Conservation (phyloP, 2,329 filamentous ascomycete genomes). For the Elsinoe ampelina region DNA sequence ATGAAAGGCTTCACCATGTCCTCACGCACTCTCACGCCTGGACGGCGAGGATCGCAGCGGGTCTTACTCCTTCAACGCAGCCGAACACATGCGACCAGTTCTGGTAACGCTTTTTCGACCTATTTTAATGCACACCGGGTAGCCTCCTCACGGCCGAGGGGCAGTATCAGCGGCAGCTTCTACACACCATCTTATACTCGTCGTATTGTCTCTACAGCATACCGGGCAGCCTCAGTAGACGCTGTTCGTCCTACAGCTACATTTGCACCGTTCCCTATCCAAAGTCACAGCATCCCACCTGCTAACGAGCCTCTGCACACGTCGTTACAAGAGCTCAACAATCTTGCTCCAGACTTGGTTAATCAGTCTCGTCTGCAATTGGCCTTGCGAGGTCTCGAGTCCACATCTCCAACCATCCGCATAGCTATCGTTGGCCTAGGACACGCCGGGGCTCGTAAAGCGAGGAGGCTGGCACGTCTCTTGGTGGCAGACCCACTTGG, state of each 20-base stretch:
- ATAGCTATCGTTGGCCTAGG: conserved; percentile 42
- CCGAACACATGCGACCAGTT: neutral
- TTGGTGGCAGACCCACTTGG: conserved; percentile 40
- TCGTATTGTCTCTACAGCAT: neutral
- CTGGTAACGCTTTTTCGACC: neutral
- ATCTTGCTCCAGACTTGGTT: conserved; percentile 51
- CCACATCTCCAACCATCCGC: conserved; percentile 43
- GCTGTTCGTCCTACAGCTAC: neutral
- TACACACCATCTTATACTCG: neutral
- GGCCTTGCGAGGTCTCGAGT: conserved; percentile 55
- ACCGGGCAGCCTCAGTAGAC: neutral
- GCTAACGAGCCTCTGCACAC: conserved; percentile 48
- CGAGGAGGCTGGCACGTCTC: conserved; percentile 58
- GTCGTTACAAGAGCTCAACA: conserved; percentile 52
- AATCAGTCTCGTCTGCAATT: conserved; percentile 64
- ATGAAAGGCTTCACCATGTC: neutral
- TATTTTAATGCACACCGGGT: neutral
- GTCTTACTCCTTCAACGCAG: neutral
- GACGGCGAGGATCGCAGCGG: neutral
- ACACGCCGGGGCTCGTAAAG: conserved; percentile 35
- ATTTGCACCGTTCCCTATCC: conserved; percentile 16
- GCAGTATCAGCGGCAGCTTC: neutral
- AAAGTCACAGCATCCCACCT: conserved; percentile 39
- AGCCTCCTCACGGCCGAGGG: neutral
- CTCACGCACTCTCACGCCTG: neutral